Evolutionary conservation across 2,329 filamentous ascomycete species (phyloP), one percentile per base, ranked within the genome.

Genomic region (Basipetospora chlamydospora): DNA sequence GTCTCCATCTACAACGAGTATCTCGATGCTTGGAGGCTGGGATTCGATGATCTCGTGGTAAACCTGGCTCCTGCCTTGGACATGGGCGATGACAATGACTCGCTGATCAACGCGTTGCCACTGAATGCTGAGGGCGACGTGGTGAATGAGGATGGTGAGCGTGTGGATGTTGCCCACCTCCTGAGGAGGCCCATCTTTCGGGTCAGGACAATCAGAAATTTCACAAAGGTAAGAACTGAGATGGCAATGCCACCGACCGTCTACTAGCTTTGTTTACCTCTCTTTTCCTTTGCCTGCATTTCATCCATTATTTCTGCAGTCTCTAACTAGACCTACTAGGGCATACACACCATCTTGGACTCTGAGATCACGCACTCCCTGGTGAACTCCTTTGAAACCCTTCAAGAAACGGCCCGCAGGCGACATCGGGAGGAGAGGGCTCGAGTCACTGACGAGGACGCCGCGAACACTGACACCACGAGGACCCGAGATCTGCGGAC

Each of bases 41-140:
- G 90, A 1, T 98, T 96, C 55, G 82, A 94, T 49, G 87, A 93
- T 52, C 75, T 98, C 15, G 77, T 96, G 34, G 84, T 98, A 47
- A 96, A 94, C 51, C 73, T 96, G 23, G 86, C 85, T 2, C 82
- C 85, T 6, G 72, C 75, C 4, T 58, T 60, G 2, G 60, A 59
- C 12, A 48, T 47, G 2, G 49, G 55, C 2, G 73, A 78, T 23
- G 73, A 79, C 33, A 66, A 74, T 26, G 67, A 76, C 43, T 74
- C 71, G 2, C 57, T 76, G 2, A 51, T 77, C 36, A 64, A 71
- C 42, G 71, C 67, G 2, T 61, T 71, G 59, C 73, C 70, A 43
- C 65, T 61, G 37, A 77, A 79, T 37, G 69, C 70, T 39, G 63
- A 77, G 38, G 78, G 80, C 16, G 77, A 80, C 46, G 64, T 82